A percentile compares a stretch with the other conserved stretches of the same genome.
Evolutionary conservation across 352 stramenopile species (phyloP).

Genomic region (Sclerospora graminicola): DNA sequence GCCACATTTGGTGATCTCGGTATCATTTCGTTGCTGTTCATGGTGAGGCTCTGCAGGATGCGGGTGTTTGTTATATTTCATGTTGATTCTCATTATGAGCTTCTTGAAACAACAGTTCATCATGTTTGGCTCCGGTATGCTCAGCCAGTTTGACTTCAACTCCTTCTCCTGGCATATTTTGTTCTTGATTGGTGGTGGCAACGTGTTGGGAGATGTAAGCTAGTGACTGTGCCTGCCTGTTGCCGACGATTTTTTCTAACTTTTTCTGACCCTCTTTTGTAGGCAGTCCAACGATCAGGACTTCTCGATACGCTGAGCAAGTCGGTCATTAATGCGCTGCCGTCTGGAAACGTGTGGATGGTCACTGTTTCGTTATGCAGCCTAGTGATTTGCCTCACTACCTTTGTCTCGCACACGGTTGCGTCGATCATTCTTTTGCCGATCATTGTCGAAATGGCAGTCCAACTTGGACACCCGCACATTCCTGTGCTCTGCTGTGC

Average conservation of each 20-base stretch:
- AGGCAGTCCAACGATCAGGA: conserved; percentile 78
- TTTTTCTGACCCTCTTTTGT: not conserved
- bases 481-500: conserved; percentile 81
- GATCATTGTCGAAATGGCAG: conserved; percentile 86
- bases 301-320: conserved; percentile 76
- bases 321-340: conserved; percentile 70
- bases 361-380: conserved; percentile 81
- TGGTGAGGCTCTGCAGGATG: conserved; percentile 31
- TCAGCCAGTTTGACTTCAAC: conserved; percentile 91
- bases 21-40: conserved; percentile 88
- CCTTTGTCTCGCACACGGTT: conserved; percentile 91
- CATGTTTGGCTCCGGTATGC: conserved; percentile 83
- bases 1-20: conserved; percentile 86
- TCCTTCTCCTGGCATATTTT: conserved; percentile 91
- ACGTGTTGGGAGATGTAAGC: conserved; percentile 84
- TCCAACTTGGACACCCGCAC: conserved; percentile 78
- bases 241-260: not conserved
- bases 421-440: conserved; percentile 88
- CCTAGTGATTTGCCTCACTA: conserved; percentile 82
- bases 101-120: conserved; percentile 36
- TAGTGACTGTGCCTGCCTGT: too few relatives aligned
- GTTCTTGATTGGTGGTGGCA: conserved; percentile 87
- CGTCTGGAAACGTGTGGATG: conserved; percentile 75
- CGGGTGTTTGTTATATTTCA: not conserved
- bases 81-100: conserved; percentile 1